Conservation (phyloP, 352 stramenopile species). For the Phytophthora lateralis region DNA sequence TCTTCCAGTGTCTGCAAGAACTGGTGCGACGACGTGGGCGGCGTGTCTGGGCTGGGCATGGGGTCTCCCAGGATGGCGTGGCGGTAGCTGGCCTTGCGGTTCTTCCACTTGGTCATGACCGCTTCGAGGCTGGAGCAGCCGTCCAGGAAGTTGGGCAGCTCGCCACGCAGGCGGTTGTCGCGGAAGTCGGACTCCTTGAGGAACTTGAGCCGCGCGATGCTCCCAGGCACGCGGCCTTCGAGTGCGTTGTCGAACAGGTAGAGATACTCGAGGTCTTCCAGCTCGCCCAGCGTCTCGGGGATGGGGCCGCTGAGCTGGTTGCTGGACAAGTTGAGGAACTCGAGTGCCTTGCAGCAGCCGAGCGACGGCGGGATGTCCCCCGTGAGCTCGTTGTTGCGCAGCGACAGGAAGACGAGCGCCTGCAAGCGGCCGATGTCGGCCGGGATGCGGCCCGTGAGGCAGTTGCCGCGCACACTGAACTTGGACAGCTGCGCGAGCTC, state of each 20-base stretch:
- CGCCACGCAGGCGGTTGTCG: constrained; percentile 72
- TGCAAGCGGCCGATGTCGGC: constrained; percentile 65
- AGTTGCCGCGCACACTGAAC: constrained; percentile 80
- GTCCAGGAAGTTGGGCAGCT: constrained; percentile 85
- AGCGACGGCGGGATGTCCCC: constrained; percentile 72
- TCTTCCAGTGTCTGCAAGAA: constrained; percentile 66
- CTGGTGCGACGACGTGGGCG: constrained; percentile 43
- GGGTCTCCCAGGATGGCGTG: constrained; percentile 75
- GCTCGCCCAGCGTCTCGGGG: constrained; percentile 67
- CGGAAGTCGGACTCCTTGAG: constrained; percentile 83
- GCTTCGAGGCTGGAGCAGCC: constrained; percentile 78
- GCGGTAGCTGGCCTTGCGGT: constrained; percentile 78
- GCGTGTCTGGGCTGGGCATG: constrained; percentile 46
- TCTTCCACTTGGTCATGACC: constrained; percentile 87
- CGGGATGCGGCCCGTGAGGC: constrained; percentile 70
- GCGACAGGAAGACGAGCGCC: constrained; percentile 80
- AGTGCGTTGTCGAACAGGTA: constrained; percentile 89
- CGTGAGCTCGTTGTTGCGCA: constrained; percentile 82
- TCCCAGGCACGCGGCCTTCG: constrained; percentile 68
- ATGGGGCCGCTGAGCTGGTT: constrained; percentile 80
- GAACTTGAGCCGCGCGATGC: constrained; percentile 76
- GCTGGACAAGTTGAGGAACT: constrained; percentile 88
- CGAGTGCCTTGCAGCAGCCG: constrained; percentile 71
- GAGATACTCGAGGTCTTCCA: constrained; percentile 81
- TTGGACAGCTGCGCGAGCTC: constrained; percentile 66